A percentile compares a stretch with the other conserved stretches of the same genome.
Conservation (phyloP, 257 asterid genomes). For the Ophiorrhiza pumila region DNA sequence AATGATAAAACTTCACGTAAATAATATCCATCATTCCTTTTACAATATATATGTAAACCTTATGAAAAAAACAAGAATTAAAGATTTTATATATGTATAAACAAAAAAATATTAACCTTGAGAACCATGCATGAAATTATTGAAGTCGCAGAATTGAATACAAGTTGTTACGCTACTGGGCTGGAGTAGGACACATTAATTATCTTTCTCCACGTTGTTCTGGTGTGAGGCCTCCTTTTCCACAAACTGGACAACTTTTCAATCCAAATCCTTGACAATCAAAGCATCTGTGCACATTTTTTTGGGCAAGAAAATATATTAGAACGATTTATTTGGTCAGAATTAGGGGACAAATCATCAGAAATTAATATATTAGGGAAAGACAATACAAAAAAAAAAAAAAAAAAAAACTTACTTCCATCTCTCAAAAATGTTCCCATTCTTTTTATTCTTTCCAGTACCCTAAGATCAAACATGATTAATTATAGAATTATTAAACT, state of each 20-base stretch:
- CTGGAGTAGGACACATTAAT: too few relatives aligned
- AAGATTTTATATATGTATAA: too few relatives aligned
- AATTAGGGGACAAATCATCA: not conserved
- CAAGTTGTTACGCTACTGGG: not conserved
- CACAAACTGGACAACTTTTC: conserved; percentile 76
- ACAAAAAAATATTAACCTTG: too few relatives aligned
- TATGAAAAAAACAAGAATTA: too few relatives aligned
- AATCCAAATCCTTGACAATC: conserved; percentile 92
- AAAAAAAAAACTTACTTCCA: conserved; percentile 59
- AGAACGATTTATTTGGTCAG: not conserved
- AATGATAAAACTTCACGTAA: too few relatives aligned
- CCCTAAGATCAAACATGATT: conserved; percentile 41
- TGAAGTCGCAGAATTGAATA: not conserved
- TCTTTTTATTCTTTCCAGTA: conserved; percentile 88
- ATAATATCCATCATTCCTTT: too few relatives aligned
- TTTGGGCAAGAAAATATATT: not conserved
- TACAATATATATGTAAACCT: too few relatives aligned
- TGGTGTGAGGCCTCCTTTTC: conserved; percentile 80
- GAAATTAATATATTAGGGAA: too few relatives aligned
- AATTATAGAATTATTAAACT: not conserved
- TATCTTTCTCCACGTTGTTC: conserved; percentile 93
- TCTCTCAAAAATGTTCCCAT: conserved; percentile 81
- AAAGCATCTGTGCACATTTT: conserved; percentile 51
- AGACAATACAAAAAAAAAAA: too few relatives aligned
- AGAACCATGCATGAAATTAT: too few relatives aligned